phyloP scores from a whole-genome alignment of 1,284 basidiomycete genomes.

The Coniferiporia weirii region DNA sequence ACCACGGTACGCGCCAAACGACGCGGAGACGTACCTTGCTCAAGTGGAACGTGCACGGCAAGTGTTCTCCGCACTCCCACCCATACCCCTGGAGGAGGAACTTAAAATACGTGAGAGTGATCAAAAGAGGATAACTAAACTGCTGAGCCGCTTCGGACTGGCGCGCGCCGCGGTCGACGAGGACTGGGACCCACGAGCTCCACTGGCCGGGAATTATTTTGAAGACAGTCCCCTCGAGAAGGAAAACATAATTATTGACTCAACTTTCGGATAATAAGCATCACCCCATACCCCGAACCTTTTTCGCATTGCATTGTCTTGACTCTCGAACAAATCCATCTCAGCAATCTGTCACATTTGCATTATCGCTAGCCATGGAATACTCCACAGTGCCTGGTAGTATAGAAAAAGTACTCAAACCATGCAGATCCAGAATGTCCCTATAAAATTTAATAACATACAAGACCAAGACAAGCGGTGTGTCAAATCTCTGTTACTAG shows the following conservation, averaged over 20 bases:
- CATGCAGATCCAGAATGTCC: no score
- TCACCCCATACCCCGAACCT: neutral
- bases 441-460: no score
- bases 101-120: conserved; percentile 36
- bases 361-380: no score
- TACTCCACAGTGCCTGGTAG: no score
- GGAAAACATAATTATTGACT: neutral
- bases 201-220: conserved; percentile 60
- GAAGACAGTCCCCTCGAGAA: conserved; percentile 44
- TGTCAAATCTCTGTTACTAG: no score
- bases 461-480: no score
- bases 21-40: conserved; percentile 49
- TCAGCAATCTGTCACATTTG: no score
- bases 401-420: no score
- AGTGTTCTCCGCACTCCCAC: conserved; percentile 61
- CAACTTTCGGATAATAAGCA: neutral
- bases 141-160: conserved; percentile 47
- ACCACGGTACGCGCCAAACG: conserved; percentile 43
- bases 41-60: conserved; percentile 53
- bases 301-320: neutral
- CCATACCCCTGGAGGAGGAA: conserved; percentile 39
- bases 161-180: conserved; percentile 33
- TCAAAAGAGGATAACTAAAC: conserved; percentile 34
- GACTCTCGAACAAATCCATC: no score
- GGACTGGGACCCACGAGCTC: conserved; percentile 38